Percentiles rank a stretch among this genome's conserved stretches.
Conservation (phyloP, 441 rosid genomes). For the Erodium chrysanthum region DNA sequence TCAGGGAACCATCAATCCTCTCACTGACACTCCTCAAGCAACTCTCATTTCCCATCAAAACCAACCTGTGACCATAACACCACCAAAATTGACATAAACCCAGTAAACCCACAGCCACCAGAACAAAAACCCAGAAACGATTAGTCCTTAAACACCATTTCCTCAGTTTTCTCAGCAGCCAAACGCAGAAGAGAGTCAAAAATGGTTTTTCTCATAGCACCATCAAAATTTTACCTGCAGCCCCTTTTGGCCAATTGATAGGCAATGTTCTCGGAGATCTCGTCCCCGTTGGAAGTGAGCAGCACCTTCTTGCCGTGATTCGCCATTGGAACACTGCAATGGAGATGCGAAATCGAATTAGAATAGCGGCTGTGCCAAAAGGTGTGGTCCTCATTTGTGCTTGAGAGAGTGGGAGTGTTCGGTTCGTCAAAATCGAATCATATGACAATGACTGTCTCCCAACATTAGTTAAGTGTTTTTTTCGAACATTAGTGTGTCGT, state of each 20-base stretch:
- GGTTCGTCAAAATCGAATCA: no score
- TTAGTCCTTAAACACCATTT: neutral
- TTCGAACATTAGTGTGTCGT: no score
- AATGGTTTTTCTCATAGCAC: neutral
- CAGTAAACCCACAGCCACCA: no score
- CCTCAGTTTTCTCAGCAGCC: conserved; percentile 9
- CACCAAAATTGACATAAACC: neutral
- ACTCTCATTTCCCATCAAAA: conserved; percentile 60
- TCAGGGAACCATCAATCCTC: conserved; percentile 28
- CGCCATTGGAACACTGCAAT: conserved; percentile 26
- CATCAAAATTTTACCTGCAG: no score
- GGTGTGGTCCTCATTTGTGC: no score
- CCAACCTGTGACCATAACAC: conserved; percentile 39
- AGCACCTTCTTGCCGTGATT: conserved; percentile 51
- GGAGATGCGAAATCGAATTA: neutral
- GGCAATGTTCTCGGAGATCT: conserved; percentile 56
- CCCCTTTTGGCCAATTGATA: conserved; percentile 54
- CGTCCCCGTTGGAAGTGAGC: conserved; percentile 65
- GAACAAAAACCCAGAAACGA: neutral
- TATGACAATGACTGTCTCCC: no score
- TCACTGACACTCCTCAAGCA: conserved; percentile 32
- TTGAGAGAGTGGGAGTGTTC: no score
- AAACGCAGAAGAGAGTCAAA: neutral
- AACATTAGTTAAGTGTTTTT: no score
- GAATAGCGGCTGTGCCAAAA: no score